A percentile compares a stretch with the other conserved stretches of the same genome.
Evolutionary conservation across 371 early-diverging fungal species (phyloP).

Genomic region (Mucor velutinosus): DNA sequence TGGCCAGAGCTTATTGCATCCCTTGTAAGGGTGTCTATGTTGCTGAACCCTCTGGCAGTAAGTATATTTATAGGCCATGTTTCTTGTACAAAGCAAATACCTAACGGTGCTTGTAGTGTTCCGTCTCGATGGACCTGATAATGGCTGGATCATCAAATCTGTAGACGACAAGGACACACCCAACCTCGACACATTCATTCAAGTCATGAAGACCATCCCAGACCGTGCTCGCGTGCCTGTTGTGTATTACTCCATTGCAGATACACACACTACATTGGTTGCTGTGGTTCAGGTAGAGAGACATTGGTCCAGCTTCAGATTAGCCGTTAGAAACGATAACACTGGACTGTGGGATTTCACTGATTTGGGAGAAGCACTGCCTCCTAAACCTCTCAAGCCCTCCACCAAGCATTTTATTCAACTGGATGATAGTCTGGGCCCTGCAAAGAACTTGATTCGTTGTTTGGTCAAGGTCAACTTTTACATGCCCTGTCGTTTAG

Average conservation of each 20-base stretch:
- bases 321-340: constrained; percentile 76
- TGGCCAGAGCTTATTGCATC: constrained; percentile 80
- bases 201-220: constrained; percentile 74
- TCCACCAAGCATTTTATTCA: constrained; percentile 59
- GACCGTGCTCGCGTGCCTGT: constrained; percentile 79
- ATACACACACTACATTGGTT: constrained; percentile 73
- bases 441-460: constrained; percentile 62
- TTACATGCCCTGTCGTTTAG: constrained; percentile 68
- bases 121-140: constrained; percentile 75
- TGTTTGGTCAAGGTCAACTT: constrained; percentile 68
- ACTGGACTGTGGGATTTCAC: constrained; percentile 84
- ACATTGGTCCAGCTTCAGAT: constrained; percentile 79
- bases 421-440: constrained; percentile 58
- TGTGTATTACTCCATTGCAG: constrained; percentile 80
- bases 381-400: constrained; percentile 58
- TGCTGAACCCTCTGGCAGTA: constrained; percentile 58
- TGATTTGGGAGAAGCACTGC: constrained; percentile 46
- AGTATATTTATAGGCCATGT: constrained; percentile 13
- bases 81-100: background rate
- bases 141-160: constrained; percentile 79
- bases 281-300: constrained; percentile 77
- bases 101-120: constrained; percentile 50
- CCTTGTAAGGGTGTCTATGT: constrained; percentile 90
- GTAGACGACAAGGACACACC: constrained; percentile 77
- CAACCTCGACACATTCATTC: constrained; percentile 74